phyloP scores from a whole-genome alignment of 2,329 filamentous ascomycete species.

The Xylariaceae sp. region DNA sequence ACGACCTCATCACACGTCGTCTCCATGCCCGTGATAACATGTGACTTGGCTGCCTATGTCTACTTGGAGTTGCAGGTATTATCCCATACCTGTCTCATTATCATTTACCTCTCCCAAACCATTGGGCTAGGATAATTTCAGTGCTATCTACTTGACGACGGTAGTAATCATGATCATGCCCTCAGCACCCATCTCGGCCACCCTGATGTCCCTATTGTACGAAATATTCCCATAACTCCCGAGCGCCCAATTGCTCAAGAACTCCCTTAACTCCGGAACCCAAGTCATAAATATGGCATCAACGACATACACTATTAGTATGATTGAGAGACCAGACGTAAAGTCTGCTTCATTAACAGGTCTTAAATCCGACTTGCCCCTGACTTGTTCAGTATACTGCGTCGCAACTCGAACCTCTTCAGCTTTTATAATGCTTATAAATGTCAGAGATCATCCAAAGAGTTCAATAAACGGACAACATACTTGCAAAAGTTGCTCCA shows the following conservation, averaged over 20 bases:
- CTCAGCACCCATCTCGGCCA: neutral
- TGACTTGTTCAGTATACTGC: neutral
- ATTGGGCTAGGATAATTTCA: too few relatives aligned
- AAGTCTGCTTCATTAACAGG: too few relatives aligned
- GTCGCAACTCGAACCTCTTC: neutral
- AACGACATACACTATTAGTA: too few relatives aligned
- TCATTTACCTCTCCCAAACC: neutral
- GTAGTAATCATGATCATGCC: neutral
- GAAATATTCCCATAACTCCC: neutral
- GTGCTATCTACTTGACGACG: too few relatives aligned
- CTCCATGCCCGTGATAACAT: too few relatives aligned
- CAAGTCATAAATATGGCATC: too few relatives aligned
- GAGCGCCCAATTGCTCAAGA: neutral
- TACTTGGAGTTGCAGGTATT: neutral
- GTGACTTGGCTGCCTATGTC: neutral
- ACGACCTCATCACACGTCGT: too few relatives aligned
- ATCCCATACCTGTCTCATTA: neutral
- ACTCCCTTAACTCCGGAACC: neutral
- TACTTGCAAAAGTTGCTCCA: neutral
- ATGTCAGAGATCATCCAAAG: neutral
- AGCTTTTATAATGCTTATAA: neutral
- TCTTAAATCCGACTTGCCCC: neutral
- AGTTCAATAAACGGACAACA: neutral
- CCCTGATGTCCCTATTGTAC: neutral
- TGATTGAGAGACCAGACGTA: too few relatives aligned